Conservation (phyloP, 768 basidiomycete species). For the Fomitopsis pulvina region DNA sequence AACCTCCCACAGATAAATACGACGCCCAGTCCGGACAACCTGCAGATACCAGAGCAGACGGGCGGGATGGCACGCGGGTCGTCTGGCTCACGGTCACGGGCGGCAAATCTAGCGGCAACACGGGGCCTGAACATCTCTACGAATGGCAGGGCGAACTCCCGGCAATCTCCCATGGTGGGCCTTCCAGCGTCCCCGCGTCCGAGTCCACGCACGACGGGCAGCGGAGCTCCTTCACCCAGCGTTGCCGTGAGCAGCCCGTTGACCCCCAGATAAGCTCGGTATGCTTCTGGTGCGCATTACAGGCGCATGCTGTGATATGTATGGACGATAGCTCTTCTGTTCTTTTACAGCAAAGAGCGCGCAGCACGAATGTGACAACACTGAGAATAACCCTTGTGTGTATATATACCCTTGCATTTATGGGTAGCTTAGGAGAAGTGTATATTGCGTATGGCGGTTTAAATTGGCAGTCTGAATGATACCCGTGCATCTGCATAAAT, state of each 20-base stretch:
- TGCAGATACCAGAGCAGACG: constrained; percentile 28
- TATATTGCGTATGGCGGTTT: neutral
- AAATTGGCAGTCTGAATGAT: neutral
- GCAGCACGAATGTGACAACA: neutral
- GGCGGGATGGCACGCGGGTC: constrained; percentile 25
- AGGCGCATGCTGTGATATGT: neutral
- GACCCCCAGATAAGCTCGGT: neutral
- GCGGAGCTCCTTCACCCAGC: constrained; percentile 4
- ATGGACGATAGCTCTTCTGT: neutral
- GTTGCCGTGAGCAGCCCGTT: neutral
- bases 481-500: neutral
- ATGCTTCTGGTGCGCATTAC: neutral
- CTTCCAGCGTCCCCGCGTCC: constrained; percentile 42
- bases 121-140: constrained; percentile 66
- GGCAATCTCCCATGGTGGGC: constrained; percentile 59
- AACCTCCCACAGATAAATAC: constrained; percentile 7
- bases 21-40: neutral
- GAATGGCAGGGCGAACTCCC: constrained; percentile 45
- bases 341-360: neutral
- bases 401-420: neutral
- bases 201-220: constrained; percentile 3
- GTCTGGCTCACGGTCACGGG: constrained; percentile 33
- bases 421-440: constrained; percentile 1
- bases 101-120: constrained; percentile 55
- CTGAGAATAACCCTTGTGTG: neutral